phyloP scores from a whole-genome alignment of 495 filamentous ascomycete genomes.

The Lepraria neglecta region DNA sequence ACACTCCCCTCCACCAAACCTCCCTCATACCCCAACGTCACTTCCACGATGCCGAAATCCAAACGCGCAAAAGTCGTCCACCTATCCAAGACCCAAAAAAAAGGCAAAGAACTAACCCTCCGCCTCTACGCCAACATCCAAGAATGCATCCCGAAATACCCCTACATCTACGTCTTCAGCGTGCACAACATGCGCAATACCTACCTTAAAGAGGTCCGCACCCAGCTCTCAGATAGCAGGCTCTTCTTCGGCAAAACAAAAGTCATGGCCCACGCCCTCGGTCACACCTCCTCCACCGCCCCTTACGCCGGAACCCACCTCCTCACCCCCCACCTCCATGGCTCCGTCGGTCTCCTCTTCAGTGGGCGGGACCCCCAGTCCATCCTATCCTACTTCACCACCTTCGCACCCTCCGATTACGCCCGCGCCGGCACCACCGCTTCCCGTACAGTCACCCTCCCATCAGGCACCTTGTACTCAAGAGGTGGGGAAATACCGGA shows the following conservation, averaged over 20 bases:
- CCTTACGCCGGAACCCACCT: conserved; percentile 64
- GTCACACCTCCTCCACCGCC: conserved; percentile 64
- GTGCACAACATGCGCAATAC: conserved; percentile 99
- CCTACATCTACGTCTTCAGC: conserved; percentile 85
- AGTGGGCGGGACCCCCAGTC: conserved; percentile 60
- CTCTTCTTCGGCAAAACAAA: conserved; percentile 99
- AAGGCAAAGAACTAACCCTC: conserved; percentile 81
- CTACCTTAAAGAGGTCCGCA: conserved; percentile 85
- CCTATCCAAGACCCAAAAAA: conserved; percentile 84
- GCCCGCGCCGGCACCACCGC: conserved; percentile 79
- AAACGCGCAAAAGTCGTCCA: conserved; percentile 86
- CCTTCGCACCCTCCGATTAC: conserved; percentile 66
- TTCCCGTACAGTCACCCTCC: conserved; percentile 67
- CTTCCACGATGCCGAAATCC: conserved; percentile 79
- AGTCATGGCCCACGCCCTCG: conserved; percentile 91
- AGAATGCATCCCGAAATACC: conserved; percentile 76
- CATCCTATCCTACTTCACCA: conserved; percentile 61
- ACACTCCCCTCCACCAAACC: no score
- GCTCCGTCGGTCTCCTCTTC: conserved; percentile 86
- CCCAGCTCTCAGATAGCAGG: conserved; percentile 78
- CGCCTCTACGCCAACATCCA: conserved; percentile 82
- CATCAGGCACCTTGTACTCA: conserved; percentile 68
- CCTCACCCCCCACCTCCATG: conserved; percentile 64
- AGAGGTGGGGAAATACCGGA: conserved; percentile 68
- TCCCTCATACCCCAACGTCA: no score